These are phyloP conservation scores for Hygrophorus pudorinus DNA, from an alignment of 768 basidiomycete species.

Conservation along the genomic window DNA sequence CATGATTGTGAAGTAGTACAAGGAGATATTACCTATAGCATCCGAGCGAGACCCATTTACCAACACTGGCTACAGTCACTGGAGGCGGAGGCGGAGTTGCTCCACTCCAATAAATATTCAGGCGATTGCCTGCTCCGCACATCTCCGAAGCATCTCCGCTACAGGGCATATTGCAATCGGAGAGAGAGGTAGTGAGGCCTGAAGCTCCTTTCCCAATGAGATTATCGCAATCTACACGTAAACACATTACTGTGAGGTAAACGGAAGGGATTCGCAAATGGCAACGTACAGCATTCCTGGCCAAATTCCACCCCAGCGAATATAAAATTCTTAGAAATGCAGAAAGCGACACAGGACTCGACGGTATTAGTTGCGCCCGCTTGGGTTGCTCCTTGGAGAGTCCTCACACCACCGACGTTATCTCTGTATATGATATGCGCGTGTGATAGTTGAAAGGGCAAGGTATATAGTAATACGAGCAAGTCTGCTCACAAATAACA, in stretches of 20 bases:
- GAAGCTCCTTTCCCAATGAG: constrained; percentile 30
- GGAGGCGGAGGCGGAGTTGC: constrained; percentile 45
- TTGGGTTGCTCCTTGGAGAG: constrained; percentile 40
- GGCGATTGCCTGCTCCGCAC: constrained; percentile 50
- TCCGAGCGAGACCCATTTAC: constrained; percentile 62
- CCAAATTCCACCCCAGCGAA: constrained; percentile 49
- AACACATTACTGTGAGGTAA: constrained; percentile 1
- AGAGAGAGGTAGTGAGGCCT: constrained; percentile 27
- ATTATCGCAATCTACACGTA: constrained; percentile 52
- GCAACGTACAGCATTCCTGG: constrained; percentile 54
- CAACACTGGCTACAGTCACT: constrained; percentile 39
- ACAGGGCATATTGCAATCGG: constrained; percentile 56
- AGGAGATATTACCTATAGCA: constrained; percentile 48
- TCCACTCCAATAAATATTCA: constrained; percentile 61
- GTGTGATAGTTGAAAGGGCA: background rate
- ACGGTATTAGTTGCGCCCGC: constrained; percentile 48
- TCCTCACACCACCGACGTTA: constrained; percentile 38
- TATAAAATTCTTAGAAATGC: constrained; percentile 35
- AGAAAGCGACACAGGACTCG: constrained; percentile 38
- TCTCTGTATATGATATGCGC: no score
- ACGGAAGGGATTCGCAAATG: constrained; percentile 27
- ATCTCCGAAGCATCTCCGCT: constrained; percentile 44
- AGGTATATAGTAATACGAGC: background rate
- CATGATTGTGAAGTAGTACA: constrained; percentile 9
- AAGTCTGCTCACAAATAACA: constrained; percentile 44